These are phyloP conservation scores for Microthyrium microscopicum DNA, from an alignment of 2,329 filamentous ascomycete genomes.

Conservation along the genomic window DNA sequence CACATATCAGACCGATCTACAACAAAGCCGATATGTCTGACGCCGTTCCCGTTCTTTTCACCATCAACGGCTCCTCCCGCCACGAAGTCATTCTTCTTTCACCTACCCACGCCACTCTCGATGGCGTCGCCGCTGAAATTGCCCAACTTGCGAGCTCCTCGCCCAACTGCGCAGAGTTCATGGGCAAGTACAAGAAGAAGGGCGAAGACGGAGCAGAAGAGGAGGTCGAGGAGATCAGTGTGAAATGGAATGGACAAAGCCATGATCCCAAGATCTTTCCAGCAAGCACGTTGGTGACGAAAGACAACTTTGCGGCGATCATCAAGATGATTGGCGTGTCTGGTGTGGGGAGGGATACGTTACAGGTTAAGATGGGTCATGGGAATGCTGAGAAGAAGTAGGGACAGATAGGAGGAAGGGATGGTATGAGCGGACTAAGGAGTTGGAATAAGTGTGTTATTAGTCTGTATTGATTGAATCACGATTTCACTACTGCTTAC, in stretches of 20 bases:
- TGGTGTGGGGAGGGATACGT: constrained; percentile 17
- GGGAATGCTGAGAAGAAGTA: too few species aligned
- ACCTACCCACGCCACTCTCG: constrained; percentile 7
- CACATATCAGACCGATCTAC: too few species aligned
- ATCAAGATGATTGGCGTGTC: constrained; percentile 15
- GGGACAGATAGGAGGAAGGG: too few species aligned
- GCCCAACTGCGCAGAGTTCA: constrained; percentile 19
- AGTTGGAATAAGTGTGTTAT: too few species aligned
- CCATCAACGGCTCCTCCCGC: constrained; percentile 16
- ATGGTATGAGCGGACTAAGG: too few species aligned
- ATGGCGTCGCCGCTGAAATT: constrained; percentile 9
- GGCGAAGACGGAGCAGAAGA: constrained; percentile 11
- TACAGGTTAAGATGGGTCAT: too few species aligned
- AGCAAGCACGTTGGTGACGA: constrained; percentile 18
- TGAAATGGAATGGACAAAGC: constrained; percentile 15
- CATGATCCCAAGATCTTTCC: constrained; percentile 19
- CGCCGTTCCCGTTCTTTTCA: constrained; percentile 21
- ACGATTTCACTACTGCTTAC: too few species aligned
- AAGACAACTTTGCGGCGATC: constrained; percentile 17
- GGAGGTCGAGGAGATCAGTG: constrained; percentile 16
- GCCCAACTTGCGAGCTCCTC: constrained; percentile 10
- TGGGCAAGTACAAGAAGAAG: constrained; percentile 20
- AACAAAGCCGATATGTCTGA: too few species aligned
- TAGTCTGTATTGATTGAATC: too few species aligned
- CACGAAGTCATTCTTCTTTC: constrained; percentile 16